These are phyloP conservation scores for Liquidambar formosana DNA, from an alignment of 164 flowering plant genomes.

Conservation along the genomic window DNA sequence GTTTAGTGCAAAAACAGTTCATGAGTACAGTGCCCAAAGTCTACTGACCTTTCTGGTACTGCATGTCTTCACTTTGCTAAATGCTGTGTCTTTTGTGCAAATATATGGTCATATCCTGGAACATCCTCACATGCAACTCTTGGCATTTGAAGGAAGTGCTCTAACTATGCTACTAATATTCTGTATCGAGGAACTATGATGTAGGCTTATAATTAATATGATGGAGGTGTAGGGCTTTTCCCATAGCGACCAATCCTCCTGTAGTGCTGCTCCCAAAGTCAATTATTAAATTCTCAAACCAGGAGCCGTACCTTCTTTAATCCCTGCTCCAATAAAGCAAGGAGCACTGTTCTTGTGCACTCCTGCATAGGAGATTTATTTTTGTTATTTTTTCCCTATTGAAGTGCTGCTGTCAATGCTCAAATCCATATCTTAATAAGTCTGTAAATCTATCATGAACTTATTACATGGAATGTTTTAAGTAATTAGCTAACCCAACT, in stretches of 20 bases:
- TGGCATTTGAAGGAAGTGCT: neutral
- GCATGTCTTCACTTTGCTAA: slow-evolving; percentile 3
- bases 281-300: neutral
- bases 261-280: neutral
- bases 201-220: too few species aligned
- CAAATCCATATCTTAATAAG: neutral
- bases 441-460: neutral
- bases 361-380: too few species aligned
- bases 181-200: too few species aligned
- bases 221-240: too few species aligned
- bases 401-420: neutral
- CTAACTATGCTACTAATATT: neutral
- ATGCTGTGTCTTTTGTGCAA: neutral
- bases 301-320: neutral
- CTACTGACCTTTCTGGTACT: slow-evolving; percentile 89
- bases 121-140: neutral
- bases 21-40: slow-evolving; percentile 92
- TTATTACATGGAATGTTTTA: neutral
- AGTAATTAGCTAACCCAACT: neutral
- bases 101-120: neutral
- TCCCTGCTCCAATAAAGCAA: too few species aligned
- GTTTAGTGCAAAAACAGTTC: slow-evolving; percentile 96
- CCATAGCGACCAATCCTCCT: too few species aligned
- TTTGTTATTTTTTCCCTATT: too few species aligned
- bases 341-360: too few species aligned